Base-by-base conservation (phyloP, 2,329 filamentous ascomycete genomes). In the Colletotrichum somersetense region DNA sequence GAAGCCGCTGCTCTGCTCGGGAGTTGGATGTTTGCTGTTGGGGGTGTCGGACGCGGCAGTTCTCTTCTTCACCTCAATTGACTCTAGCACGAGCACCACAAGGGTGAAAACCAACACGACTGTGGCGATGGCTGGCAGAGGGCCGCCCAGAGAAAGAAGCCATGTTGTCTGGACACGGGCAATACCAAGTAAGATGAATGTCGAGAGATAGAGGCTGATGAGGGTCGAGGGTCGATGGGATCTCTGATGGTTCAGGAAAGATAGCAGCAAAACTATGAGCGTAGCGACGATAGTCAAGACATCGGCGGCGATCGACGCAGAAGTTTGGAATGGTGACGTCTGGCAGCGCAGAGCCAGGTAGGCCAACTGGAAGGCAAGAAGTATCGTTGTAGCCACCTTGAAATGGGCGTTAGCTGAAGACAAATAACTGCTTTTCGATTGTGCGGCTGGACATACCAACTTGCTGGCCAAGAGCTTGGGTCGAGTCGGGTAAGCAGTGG, bases 211-310 rank as follows among this genome's bases (percentile, higher is more conserved):
- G 0, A 79, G 48, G 35, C 69, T 74, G 5, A 79, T 70, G 0
- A 78, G 53, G 3, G 78, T 77, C 2, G 76, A 78, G 2, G 77
- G 78, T 0, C 76, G 76, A 18, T 56, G 50, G 1, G 76, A 77
- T 20, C 75, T 69, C 16, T 73, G 74, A 46, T 79, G 75, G 50
- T 67, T 74, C 8, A 75, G 42, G 6, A 68, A 71, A 12, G 75
- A 79, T 5, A 77, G 62, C 2, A 71, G n/a, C 1, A 55, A 56
- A 8, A 74, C 72, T 6, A 18, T 66, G 18, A 69, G 55, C 0
- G 72, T 76, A 18, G 74, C 74, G 35, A 73, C 16, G 6, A 74
- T 8, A 23, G 65, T n/a, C 23, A 78, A 38, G 2, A 75, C 66
- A 63, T 78, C 76, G 5, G 74, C 75, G 1, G 75, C 72, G 4